Base-by-base conservation (phyloP, 2,329 filamentous ascomycete genomes). In the Cadophora sp. region DNA sequence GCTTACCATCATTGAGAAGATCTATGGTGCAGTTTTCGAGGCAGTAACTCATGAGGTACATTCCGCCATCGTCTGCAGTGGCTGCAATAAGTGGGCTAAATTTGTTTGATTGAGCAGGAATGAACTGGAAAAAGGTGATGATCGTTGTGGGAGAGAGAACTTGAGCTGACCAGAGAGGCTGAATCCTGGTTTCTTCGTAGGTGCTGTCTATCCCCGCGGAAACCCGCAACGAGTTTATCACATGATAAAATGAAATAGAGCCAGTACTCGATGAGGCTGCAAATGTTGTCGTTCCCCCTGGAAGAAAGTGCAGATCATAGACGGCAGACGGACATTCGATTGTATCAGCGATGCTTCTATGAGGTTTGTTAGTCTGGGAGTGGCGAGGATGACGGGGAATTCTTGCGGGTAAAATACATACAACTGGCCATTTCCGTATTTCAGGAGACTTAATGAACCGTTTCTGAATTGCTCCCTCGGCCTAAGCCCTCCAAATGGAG, bases 261-360 rank as follows among this genome's bases (percentile, higher is more conserved):
- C 91, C 92, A 0, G 91, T 92, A 69, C 93, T 97, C 1, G 91
- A 92, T 9, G 93, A 92, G 3, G 90, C 88, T 11, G 89, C 93
- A 62, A 97, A 84, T 3, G 91, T 80, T 58, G 79, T 80, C 59
- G 79, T 80, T 1, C 74, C 70, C 61, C 79, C 75, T 1, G 86
- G 87, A 68, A 90, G 87, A 78, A 97, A 98, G 73, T 94, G 92
- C 36, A 97, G 82, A 76, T 97, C 94, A 62, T 97, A 85, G 33
- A 97, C 85, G 6, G 93, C 94, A 62, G 89, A 93, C 4, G 88
- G 85, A 24, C 91, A 88, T 5, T 81, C 74, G 4, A 89, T 70
- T 0, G 85, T 89, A 75, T 92, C 87, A 4, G 90, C 74, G 65
- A 84, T 81, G 1, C 78, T 78, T 72, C 88, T 91, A 64, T 20